Evolutionary conservation across 73 alveolate genomes (phyloP).

Genomic region (Paramecium pentaurelia): DNA sequence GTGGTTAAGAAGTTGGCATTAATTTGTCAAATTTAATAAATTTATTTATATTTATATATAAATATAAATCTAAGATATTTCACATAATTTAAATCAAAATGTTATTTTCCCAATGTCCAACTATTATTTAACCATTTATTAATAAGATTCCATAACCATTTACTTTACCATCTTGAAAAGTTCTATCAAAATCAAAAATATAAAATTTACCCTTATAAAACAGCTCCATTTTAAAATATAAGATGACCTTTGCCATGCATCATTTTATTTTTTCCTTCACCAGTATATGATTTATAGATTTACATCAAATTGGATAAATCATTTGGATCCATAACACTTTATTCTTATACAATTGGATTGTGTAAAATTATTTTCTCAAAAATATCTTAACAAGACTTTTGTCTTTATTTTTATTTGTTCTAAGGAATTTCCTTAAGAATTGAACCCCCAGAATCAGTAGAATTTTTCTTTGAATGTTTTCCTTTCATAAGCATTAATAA

Average conservation of each 20-base stretch:
- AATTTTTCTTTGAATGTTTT: constrained; percentile 21
- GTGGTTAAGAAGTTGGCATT: not conserved
- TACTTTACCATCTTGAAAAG: not conserved
- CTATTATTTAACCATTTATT: constrained; percentile 23
- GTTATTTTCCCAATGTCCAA: constrained; percentile 37
- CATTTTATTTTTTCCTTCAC: not conserved
- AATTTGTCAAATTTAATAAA: not conserved
- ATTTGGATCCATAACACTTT: not conserved
- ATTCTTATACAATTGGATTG: not conserved
- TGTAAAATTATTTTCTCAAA: not conserved
- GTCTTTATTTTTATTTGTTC: constrained; percentile 8
- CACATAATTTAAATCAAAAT: not conserved
- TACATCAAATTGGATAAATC: not conserved
- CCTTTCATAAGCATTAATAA: constrained; percentile 10
- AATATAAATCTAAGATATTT: not conserved
- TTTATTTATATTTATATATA: not conserved
- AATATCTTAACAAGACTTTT: not conserved
- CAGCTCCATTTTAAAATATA: constrained; percentile 30
- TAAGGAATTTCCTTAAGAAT: constrained; percentile 24
- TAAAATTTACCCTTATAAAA: constrained; percentile 8
- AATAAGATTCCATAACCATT: constrained; percentile 29
- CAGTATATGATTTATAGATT: constrained; percentile 3
- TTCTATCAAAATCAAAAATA: not conserved
- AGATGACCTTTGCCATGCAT: constrained; percentile 39
- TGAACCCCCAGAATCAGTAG: not conserved